These are phyloP conservation scores for Fonsecaea monophora DNA, from an alignment of 2,329 filamentous ascomycete species.

Conservation along the genomic window DNA sequence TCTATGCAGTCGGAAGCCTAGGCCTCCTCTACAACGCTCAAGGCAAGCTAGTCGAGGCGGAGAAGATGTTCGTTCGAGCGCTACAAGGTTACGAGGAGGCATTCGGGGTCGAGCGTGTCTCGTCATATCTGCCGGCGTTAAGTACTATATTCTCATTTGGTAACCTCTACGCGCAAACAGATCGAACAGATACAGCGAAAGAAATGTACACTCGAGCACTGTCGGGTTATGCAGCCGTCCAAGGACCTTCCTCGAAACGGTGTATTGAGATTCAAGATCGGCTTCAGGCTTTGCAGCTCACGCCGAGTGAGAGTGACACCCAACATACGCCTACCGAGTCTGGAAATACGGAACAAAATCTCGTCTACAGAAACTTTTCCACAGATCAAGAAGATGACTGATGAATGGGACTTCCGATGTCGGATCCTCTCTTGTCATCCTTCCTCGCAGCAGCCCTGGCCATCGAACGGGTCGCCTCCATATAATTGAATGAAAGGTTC, in stretches of 20 bases:
- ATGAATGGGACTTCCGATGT: neutral
- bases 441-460: conserved; percentile 4
- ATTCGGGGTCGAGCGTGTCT: conserved; percentile 39
- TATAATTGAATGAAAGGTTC: conserved; percentile 20
- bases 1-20: conserved; percentile 39
- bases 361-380: too few relatives aligned
- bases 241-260: too few relatives aligned
- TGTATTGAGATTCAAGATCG: too few relatives aligned
- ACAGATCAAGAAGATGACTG: too few relatives aligned
- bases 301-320: too few relatives aligned
- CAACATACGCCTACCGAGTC: too few relatives aligned
- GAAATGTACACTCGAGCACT: conserved; percentile 40
- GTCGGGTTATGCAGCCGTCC: conserved; percentile 8
- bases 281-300: too few relatives aligned
- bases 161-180: conserved; percentile 38
- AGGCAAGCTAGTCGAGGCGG: conserved; percentile 41
- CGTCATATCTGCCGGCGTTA: conserved; percentile 32
- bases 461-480: neutral
- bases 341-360: too few relatives aligned
- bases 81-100: conserved; percentile 38
- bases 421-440: conserved; percentile 11
- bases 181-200: conserved; percentile 39
- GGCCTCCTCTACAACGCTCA: conserved; percentile 39
- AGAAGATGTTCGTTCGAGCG: conserved; percentile 40
- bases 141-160: conserved; percentile 41